phyloP scores from a whole-genome alignment of 1,284 basidiomycete species.

The Trichosporon coremiiforme region DNA sequence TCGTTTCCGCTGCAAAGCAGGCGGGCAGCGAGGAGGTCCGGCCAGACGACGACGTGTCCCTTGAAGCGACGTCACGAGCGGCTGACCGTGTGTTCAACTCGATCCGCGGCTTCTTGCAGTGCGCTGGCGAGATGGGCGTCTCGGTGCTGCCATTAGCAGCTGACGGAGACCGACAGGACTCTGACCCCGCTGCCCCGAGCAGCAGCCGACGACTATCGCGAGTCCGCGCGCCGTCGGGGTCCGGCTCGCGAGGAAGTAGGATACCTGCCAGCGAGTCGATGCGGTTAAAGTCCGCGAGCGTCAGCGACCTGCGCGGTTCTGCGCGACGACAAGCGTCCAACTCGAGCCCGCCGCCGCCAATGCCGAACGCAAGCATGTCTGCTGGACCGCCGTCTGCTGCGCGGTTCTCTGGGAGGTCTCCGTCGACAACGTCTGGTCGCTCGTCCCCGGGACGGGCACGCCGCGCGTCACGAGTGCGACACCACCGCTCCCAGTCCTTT shows the following conservation, averaged over 20 bases:
- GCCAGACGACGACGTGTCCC: slow-evolving; percentile 38
- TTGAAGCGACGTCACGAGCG: slow-evolving; percentile 55
- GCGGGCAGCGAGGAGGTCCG: slow-evolving; percentile 55
- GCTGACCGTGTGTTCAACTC: slow-evolving; percentile 57
- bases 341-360: slow-evolving; percentile 46
- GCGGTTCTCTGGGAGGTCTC: slow-evolving; percentile 13
- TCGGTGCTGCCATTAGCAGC: slow-evolving; percentile 50
- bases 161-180: background rate
- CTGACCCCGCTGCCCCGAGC: background rate
- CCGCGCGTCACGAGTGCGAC: slow-evolving; percentile 1
- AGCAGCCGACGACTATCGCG: slow-evolving; percentile 4
- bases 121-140: slow-evolving; percentile 77
- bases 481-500: slow-evolving; percentile 23
- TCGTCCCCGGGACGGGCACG: slow-evolving; percentile 33
- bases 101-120: slow-evolving; percentile 60
- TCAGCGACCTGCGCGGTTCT: slow-evolving; percentile 61
- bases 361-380: slow-evolving; percentile 21
- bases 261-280: background rate
- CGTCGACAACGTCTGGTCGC: slow-evolving; percentile 29
- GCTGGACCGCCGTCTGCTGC: slow-evolving; percentile 33
- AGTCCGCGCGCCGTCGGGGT: slow-evolving; percentile 1
- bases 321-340: slow-evolving; percentile 41
- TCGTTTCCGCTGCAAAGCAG: slow-evolving; percentile 82
- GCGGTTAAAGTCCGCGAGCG: slow-evolving; percentile 59
- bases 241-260: background rate